Evolutionary conservation across 257 asterid genomes (phyloP).

Genomic region (Gentiana dahurica): DNA sequence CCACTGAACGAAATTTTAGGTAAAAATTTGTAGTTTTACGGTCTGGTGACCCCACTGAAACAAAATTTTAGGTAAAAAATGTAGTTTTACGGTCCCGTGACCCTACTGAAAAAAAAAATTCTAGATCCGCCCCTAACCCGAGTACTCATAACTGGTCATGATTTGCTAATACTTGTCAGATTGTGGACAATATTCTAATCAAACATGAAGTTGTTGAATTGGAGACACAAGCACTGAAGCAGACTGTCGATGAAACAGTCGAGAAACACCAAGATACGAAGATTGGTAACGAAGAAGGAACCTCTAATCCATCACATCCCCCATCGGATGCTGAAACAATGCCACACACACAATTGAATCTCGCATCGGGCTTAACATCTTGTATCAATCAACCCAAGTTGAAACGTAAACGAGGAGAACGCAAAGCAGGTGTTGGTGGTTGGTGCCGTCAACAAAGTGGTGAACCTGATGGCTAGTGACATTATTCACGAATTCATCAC

Average conservation of each 20-base stretch:
- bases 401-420: too few species aligned
- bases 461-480: too few species aligned
- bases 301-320: constrained; percentile 20
- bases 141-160: not conserved
- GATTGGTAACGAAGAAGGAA: constrained; percentile 47
- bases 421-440: too few species aligned
- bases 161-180: constrained; percentile 26
- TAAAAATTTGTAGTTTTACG: not conserved
- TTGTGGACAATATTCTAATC: constrained; percentile 64
- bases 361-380: too few species aligned
- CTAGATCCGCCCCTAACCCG: not conserved
- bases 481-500: too few species aligned
- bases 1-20: not conserved
- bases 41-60: not conserved
- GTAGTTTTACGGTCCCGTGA: not conserved
- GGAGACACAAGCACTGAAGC: constrained; percentile 28
- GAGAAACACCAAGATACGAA: constrained; percentile 36
- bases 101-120: not conserved
- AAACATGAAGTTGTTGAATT: constrained; percentile 47
- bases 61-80: not conserved
- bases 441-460: too few species aligned
- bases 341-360: too few species aligned
- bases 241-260: constrained; percentile 18
- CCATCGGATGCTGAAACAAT: constrained; percentile 13
- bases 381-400: too few species aligned